Evolutionary conservation across 306 rosid genomes (phyloP), one percentile per base, ranked within the genome.

Genomic region (Vigna mungo): DNA sequence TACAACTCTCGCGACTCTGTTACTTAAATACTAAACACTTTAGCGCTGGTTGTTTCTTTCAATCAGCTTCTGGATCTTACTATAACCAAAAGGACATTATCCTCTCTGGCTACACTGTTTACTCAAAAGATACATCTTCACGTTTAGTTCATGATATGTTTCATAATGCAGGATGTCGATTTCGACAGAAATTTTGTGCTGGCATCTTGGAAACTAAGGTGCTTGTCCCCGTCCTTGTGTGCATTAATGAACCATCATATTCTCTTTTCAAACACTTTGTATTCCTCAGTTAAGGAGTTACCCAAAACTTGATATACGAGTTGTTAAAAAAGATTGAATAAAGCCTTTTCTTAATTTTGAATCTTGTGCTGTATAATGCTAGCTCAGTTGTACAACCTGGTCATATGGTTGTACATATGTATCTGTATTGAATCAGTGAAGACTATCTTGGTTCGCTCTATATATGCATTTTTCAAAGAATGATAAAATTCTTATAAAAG

Each of bases 201-300:
- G 15, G 98, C 97, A 72, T 88, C 89, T 55, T 94, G 97, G 98
- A 88, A 88, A 75, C 86, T 94, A 59, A 90, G 98, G 98, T 94
- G 56, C 88, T 80, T 82, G 68, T 51, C 74, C 49, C 58, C 30
- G 52, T 56, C 65, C 32, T 37, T 66, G 15, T 60, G n/a, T 21
- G 15, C 52, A 48, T 60, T 67, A 37, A 32, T 53, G 16, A 77
- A 75, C 52, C 77, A 48, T 58, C 23, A 16, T 39, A 9, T 73
- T 17, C 27, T 20, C 16, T 72, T 53, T 16, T 23, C 47, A 9
- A 41, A 48, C 46, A 70, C 53, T 68, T 74, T 11, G 7, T 56
- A 49, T 34, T 36, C 67, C 53, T 80, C 63, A 60, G 37, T 30
- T 32, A 16, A 15, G 44, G 46, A 34, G 68, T 61, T 61, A 16